These are phyloP conservation scores for Wakefieldia striispora DNA, from an alignment of 768 basidiomycete species.

Conservation along the genomic window DNA sequence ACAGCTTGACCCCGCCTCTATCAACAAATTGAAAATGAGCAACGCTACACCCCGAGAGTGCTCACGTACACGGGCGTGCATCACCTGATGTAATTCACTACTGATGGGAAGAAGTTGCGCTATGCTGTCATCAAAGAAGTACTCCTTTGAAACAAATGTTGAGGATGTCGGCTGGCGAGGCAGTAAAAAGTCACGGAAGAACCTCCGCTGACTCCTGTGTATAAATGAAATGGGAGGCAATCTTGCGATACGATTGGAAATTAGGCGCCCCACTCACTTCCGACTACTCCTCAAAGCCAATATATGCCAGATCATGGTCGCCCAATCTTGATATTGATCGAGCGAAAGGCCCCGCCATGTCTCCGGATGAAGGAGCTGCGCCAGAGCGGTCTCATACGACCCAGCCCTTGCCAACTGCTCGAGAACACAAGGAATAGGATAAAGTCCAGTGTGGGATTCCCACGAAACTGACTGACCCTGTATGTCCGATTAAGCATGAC, in stretches of 20 bases:
- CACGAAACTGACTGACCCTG: constrained; percentile 42
- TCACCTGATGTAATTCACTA: constrained; percentile 42
- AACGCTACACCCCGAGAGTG: constrained; percentile 11
- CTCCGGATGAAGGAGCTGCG: constrained; percentile 61
- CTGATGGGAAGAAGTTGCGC: constrained; percentile 37
- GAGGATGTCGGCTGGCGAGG: constrained; percentile 55
- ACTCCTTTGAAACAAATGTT: constrained; percentile 53
- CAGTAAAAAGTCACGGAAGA: constrained; percentile 64
- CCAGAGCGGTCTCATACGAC: constrained; percentile 56
- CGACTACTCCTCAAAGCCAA: constrained; percentile 66
- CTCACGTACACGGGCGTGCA: constrained; percentile 39
- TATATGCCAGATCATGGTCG: constrained; percentile 74
- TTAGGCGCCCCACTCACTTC: constrained; percentile 44
- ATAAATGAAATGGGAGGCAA: constrained; percentile 12
- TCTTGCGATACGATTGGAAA: neutral
- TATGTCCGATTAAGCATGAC: constrained; percentile 66
- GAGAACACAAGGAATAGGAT: constrained; percentile 11
- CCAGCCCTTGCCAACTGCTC: constrained; percentile 69
- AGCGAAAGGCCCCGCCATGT: constrained; percentile 69
- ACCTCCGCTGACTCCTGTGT: constrained; percentile 56
- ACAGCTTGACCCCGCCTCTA: constrained; percentile 67
- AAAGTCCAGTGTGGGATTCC: neutral
- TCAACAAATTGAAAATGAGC: constrained; percentile 5
- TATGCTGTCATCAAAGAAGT: constrained; percentile 44
- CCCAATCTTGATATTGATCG: constrained; percentile 70